Evolutionary conservation across 2,329 filamentous ascomycete species (phyloP).

Genomic region (Pseudonectria buxi): DNA sequence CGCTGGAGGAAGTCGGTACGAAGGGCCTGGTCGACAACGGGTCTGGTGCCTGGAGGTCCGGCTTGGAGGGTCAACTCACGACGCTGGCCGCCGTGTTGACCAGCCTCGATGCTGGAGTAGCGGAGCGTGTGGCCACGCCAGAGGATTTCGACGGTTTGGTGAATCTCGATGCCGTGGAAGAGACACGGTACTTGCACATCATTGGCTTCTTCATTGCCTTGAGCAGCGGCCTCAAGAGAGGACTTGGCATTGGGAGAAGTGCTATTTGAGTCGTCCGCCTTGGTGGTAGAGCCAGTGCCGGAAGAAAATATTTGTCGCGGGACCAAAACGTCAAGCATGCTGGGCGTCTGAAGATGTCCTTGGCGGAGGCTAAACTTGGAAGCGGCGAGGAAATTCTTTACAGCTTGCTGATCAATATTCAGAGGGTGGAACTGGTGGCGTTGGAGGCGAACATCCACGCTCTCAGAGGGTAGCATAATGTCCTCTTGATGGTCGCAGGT

Average conservation of each 20-base stretch:
- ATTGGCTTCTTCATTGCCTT: neutral
- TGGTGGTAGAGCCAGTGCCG: too few species aligned
- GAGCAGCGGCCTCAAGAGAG: constrained; percentile 2
- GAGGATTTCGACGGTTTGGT: constrained; percentile 36
- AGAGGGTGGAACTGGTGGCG: constrained; percentile 33
- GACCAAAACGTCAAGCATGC: constrained; percentile 2
- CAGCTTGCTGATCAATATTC: constrained; percentile 27
- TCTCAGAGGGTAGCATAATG: constrained; percentile 37
- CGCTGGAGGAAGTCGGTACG: constrained; percentile 19
- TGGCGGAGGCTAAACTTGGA: constrained; percentile 39
- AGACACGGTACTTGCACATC: constrained; percentile 24
- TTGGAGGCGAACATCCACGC: constrained; percentile 42
- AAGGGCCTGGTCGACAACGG: constrained; percentile 3
- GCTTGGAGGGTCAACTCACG: constrained; percentile 40
- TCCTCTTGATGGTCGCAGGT: constrained; percentile 29
- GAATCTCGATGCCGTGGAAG: constrained; percentile 48
- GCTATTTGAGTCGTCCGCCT: neutral
- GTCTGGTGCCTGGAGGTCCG: neutral
- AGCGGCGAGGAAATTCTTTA: constrained; percentile 38
- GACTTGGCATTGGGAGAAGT: constrained; percentile 8
- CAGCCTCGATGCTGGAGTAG: constrained; percentile 47
- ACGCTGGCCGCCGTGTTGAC: constrained; percentile 43
- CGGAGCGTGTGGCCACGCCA: constrained; percentile 39
- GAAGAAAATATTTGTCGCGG: neutral
- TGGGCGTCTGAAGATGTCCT: constrained; percentile 36